Evolutionary conservation across 352 stramenopile species (phyloP).

Genomic region (Phytophthora macrochlamydospora): DNA sequence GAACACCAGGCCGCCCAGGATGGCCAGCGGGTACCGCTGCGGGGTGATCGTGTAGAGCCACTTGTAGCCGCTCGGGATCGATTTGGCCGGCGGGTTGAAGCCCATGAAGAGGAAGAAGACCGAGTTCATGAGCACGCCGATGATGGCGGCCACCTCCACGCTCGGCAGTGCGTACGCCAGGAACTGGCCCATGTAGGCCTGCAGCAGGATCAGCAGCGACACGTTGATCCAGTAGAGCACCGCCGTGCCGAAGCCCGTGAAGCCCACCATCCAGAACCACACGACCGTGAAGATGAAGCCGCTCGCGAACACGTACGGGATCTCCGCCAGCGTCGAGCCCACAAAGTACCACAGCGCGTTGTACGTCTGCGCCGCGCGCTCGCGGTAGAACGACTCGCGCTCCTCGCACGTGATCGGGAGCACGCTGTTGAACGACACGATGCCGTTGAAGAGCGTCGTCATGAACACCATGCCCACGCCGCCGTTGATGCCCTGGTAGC

Average conservation of each 20-base stretch:
- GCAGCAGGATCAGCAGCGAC: constrained; percentile 35
- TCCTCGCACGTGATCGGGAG: constrained; percentile 51
- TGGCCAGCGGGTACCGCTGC: constrained; percentile 22
- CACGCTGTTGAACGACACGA: constrained; percentile 26
- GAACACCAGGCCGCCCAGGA: constrained; percentile 37
- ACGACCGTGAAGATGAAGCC: constrained; percentile 34
- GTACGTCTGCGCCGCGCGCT: constrained; percentile 93
- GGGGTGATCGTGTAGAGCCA: constrained; percentile 30
- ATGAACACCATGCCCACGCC: constrained; percentile 81
- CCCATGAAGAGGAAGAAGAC: constrained; percentile 32
- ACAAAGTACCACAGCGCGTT: constrained; percentile 81
- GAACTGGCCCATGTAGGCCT: constrained; percentile 38
- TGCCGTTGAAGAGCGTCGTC: constrained; percentile 59
- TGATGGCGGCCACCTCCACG: constrained; percentile 29
- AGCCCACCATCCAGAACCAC: constrained; percentile 44
- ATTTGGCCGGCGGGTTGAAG: constrained; percentile 26
- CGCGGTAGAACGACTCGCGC: constrained; percentile 74
- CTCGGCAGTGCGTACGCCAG: constrained; percentile 23
- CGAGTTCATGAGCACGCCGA: constrained; percentile 26
- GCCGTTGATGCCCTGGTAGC: constrained; percentile 32
- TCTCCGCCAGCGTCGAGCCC: constrained; percentile 79
- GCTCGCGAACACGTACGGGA: constrained; percentile 54
- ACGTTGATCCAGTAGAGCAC: constrained; percentile 39
- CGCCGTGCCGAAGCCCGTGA: constrained; percentile 28
- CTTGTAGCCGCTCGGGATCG: constrained; percentile 26